Evolutionary conservation across 2,329 filamentous ascomycete species (phyloP).

Genomic region (Zarea fungicola): DNA sequence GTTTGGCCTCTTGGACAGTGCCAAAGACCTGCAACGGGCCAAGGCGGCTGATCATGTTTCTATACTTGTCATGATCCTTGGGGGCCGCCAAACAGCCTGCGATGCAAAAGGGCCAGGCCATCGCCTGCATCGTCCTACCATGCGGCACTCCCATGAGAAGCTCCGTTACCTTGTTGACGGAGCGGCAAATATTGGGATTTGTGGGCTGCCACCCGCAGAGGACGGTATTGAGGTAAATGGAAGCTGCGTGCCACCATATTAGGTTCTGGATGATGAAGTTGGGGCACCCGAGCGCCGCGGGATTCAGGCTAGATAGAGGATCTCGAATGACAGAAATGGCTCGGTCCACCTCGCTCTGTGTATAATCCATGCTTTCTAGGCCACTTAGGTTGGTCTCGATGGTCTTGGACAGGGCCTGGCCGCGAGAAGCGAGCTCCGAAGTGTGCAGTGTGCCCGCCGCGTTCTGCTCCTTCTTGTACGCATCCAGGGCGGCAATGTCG

Average conservation of each 20-base stretch:
- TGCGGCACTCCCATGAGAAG: conserved; percentile 28
- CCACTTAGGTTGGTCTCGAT: conserved; percentile 29
- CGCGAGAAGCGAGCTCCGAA: conserved; percentile 40
- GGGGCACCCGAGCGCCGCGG: conserved; percentile 18
- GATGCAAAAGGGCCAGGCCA: conserved; percentile 39
- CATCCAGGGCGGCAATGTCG: conserved; percentile 47
- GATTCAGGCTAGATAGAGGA: conserved; percentile 20
- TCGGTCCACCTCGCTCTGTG: not conserved
- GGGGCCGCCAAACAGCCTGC: conserved; percentile 35
- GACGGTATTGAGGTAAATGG: conserved; percentile 44
- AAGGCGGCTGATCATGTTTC: conserved; percentile 35
- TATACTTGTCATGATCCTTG: conserved; percentile 37
- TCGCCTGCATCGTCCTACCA: conserved; percentile 28
- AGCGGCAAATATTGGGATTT: conserved; percentile 33
- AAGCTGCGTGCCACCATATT: conserved; percentile 44
- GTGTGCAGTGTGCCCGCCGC: conserved; percentile 39
- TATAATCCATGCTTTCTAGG: conserved; percentile 22
- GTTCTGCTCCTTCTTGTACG: conserved; percentile 48
- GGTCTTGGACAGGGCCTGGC: conserved; percentile 33
- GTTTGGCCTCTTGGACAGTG: conserved; percentile 37
- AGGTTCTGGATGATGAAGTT: conserved; percentile 26
- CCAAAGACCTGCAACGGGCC: conserved; percentile 41
- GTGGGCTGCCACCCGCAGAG: conserved; percentile 47
- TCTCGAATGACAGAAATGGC: conserved; percentile 17
- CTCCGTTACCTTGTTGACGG: conserved; percentile 28